Percentiles rank a stretch among this genome's conserved stretches.
Evolutionary conservation across 768 basidiomycete species (phyloP).

Genomic region (Podaxis sp.): DNA sequence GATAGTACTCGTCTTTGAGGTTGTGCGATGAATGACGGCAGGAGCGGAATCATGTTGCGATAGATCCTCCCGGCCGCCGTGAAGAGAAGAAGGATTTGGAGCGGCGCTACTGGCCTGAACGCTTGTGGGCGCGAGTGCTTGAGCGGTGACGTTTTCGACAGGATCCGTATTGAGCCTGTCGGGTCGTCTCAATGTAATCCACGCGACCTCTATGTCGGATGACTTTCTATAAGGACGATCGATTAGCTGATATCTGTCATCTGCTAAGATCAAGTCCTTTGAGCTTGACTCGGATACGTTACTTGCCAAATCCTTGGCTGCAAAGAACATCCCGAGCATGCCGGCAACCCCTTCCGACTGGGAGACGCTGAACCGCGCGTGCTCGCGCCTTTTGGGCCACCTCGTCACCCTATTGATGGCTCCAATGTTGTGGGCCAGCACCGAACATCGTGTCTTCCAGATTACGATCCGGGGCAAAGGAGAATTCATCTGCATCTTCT

Average conservation of each 20-base stretch:
- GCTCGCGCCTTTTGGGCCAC: background rate
- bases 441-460: background rate
- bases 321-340: background rate
- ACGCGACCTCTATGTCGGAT: background rate
- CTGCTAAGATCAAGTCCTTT: background rate
- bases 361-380: background rate
- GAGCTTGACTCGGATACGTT: background rate
- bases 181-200: background rate
- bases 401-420: background rate
- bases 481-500: background rate
- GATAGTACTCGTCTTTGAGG: background rate
- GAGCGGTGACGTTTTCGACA: background rate
- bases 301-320: background rate
- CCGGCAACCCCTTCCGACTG: background rate
- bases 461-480: background rate
- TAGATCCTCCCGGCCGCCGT: too few species aligned
- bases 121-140: background rate
- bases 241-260: conserved; percentile 1
- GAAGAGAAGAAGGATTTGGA: background rate
- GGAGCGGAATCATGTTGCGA: background rate
- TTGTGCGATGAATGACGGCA: background rate
- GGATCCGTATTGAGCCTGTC: background rate
- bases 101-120: background rate
- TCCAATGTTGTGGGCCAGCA: background rate
- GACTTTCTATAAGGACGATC: background rate